Base-by-base conservation (phyloP, 352 stramenopile species). In the Phytophthora vignae region DNA sequence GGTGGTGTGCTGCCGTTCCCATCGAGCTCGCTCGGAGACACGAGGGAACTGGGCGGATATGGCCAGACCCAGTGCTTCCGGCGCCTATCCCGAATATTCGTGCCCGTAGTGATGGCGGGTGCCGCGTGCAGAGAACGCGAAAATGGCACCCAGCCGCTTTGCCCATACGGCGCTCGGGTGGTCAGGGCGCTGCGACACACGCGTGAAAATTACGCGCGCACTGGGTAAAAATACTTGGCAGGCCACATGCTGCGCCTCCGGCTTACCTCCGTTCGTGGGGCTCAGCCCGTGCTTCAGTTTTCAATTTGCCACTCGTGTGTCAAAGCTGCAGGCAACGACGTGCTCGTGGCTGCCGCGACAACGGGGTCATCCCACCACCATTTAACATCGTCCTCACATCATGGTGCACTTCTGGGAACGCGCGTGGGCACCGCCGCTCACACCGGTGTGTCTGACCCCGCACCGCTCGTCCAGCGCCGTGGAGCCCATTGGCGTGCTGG, bases 401-500 rank as follows among this genome's bases (percentile, higher is more conserved):
- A 81, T 81, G 74, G 64, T 73, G 42, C 57, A 64, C 58, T 81
- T 70, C 46, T 78, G 74, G 73, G 60, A 74, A 29, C 52, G 65
- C 44, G 70, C 74, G 33, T 71, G 65, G 55, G 82, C 77, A n/a
- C 76, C 77, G 59, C 64, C 59, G 42, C 78, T 87, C 42, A 71
- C 71, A 1, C 82, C 77, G 6, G 65, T 77, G 19, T 78, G 65
- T 14, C 36, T 87, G 56, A 76, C 73, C 33, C 80, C 82, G 19
- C 72, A 76, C 31, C 78, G 76, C 42, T 72, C 76, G 11, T 77
- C 76, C 17, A 77, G 67, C 21, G 78, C 78, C 5, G 78, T 77
- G 22, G 74, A 81, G 57, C 68, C 73, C 22, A 78, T 87, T 21
- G 44, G 58, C 38, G 71, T 83, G 44, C 72, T 88, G 12, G 64